phyloP scores from a whole-genome alignment of 169 alveolate genomes.

The Eimeria sp. region DNA sequence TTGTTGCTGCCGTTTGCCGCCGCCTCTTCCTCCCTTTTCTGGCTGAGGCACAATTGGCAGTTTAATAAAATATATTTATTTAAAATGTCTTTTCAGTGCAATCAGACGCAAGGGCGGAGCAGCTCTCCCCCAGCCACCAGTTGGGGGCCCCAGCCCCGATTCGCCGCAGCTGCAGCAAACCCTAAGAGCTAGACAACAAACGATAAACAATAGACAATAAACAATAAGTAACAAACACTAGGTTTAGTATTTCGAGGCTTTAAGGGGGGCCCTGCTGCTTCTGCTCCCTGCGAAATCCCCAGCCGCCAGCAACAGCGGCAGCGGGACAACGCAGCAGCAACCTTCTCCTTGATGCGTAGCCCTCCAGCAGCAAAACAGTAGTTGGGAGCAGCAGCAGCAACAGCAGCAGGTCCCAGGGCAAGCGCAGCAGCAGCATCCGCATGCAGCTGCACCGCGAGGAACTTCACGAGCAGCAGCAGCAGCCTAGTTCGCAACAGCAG shows the following conservation, averaged over 20 bases:
- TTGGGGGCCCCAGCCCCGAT: slow-evolving; percentile 46
- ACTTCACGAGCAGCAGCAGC: not conserved
- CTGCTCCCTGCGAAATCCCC: not conserved
- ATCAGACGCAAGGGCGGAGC: not conserved
- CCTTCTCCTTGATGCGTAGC: not conserved
- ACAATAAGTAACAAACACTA: not conserved
- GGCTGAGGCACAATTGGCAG: not conserved
- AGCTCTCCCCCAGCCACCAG: not conserved
- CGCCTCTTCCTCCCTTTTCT: not conserved
- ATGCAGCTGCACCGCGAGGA: not conserved
- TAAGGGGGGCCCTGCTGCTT: not conserved
- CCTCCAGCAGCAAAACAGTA: not conserved
- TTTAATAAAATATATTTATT: not conserved
- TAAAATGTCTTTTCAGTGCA: not conserved
- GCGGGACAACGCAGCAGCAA: not conserved
- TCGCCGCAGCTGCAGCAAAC: not conserved
- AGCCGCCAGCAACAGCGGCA: not conserved
- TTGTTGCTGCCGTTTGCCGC: not conserved
- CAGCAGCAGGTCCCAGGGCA: not conserved
- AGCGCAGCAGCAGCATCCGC: slow-evolving; percentile 8
- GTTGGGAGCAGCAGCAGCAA: slow-evolving; percentile 12
- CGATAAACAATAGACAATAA: not conserved
- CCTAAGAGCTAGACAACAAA: not conserved
- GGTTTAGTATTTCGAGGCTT: not conserved
- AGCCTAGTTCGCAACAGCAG: not conserved